These are phyloP conservation scores for Cadophora sp. DNA, from an alignment of 2,329 filamentous ascomycete species.

Conservation along the genomic window DNA sequence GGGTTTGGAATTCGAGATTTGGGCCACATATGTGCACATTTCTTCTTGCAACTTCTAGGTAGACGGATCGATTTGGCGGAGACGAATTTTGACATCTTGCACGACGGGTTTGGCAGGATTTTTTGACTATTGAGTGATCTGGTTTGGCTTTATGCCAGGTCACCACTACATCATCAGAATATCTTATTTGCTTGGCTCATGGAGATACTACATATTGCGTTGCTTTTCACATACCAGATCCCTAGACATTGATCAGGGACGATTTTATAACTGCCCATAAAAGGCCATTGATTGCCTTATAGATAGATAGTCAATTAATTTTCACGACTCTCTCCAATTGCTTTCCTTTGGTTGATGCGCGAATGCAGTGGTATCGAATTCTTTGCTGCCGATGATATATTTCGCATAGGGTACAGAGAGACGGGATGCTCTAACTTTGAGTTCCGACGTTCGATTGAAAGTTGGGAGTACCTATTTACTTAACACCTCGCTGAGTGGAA, in stretches of 20 bases:
- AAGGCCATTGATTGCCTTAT: neutral
- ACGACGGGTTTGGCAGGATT: slow-evolving; percentile 16
- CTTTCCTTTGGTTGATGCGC: neutral
- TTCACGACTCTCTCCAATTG: neutral
- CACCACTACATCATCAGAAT: slow-evolving; percentile 8
- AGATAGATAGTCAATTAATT: slow-evolving; percentile 4
- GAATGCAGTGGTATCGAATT: neutral
- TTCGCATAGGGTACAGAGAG: neutral
- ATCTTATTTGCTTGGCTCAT: slow-evolving; percentile 18
- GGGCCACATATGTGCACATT: slow-evolving; percentile 4
- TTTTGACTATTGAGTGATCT: slow-evolving; percentile 17
- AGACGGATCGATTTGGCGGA: slow-evolving; percentile 5
- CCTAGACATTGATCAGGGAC: neutral
- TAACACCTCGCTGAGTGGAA: too few relatives aligned
- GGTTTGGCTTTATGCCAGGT: slow-evolving; percentile 17
- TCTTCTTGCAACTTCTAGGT: slow-evolving; percentile 9
- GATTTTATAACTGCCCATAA: slow-evolving; percentile 1
- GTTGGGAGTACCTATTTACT: too few relatives aligned
- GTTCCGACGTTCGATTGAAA: too few relatives aligned
- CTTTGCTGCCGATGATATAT: too few relatives aligned
- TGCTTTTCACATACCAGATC: slow-evolving; percentile 4
- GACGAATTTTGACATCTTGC: slow-evolving; percentile 7
- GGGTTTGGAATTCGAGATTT: slow-evolving; percentile 10
- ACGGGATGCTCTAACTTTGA: too few relatives aligned
- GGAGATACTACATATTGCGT: slow-evolving; percentile 10